These are phyloP conservation scores for Isatis lusitanica DNA, from an alignment of 441 rosid species.

Conservation along the genomic window DNA sequence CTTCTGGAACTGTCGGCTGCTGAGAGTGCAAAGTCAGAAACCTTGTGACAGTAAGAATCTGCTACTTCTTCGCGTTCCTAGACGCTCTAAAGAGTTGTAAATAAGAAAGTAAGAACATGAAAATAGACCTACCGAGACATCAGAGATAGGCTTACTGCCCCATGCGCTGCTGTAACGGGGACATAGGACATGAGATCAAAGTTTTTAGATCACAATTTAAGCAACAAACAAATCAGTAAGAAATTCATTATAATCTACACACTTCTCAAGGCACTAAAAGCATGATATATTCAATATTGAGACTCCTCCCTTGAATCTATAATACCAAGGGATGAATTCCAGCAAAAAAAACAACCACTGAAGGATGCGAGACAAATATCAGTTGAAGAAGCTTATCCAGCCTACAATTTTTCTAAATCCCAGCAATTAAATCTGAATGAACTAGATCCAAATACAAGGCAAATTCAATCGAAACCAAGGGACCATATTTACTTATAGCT, in stretches of 20 bases:
- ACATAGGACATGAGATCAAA: not conserved
- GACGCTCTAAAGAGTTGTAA: not conserved
- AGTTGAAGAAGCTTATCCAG: not conserved
- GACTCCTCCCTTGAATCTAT: conserved; percentile 9
- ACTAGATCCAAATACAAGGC: not conserved
- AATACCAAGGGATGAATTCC: not conserved
- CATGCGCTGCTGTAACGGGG: conserved; percentile 22
- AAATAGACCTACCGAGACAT: conserved; percentile 14
- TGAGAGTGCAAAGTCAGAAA: conserved; percentile 23
- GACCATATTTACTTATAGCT: not conserved
- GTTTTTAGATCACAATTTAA: not conserved
- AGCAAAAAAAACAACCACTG: not conserved
- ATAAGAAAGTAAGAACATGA: not conserved
- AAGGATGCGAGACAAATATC: conserved; percentile 1
- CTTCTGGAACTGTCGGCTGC: conserved; percentile 20
- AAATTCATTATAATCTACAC: not conserved
- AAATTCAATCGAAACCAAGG: not conserved
- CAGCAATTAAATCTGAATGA: conserved; percentile 1
- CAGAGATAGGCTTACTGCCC: conserved; percentile 37
- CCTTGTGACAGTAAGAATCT: conserved; percentile 2
- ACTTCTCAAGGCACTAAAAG: conserved; percentile 1
- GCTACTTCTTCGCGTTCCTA: not conserved
- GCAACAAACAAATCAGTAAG: not conserved
- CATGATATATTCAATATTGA: not conserved
- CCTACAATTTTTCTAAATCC: not conserved